Evolutionary conservation across 805 yeast genomes (phyloP), one percentile per base, ranked within the genome.

Genomic region (Monosporozyma servazzii): DNA sequence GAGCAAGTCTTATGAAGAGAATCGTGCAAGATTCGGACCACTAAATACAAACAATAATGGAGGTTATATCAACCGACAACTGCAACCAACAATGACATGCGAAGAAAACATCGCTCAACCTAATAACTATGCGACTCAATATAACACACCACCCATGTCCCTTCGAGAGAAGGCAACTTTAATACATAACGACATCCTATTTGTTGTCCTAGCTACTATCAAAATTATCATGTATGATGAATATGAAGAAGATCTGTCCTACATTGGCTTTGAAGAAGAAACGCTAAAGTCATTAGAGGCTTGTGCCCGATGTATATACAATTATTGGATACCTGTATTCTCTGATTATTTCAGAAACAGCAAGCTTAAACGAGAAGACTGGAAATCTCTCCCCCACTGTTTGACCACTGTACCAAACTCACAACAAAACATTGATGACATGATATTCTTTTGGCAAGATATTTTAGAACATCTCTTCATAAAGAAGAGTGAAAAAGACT

Each of bases 271-370:
- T 59, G 65, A 75, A 21, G 67, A 70, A 10, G 56, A 65, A 15
- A 36, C 59, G 2, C 55, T 78, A 1, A 41, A 39, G 0, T 64
- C 69, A 8, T 56, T 84, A n/a, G 48, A 42, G 2, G 80, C 75
- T 51, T 74, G 80, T 21, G 64, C 76, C 2, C 56, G 64, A 1
- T 64, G 69, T 4, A 61, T 86, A 13, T 65, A 67, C 7, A 62
- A 76, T 56, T 79, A 71, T 58, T 75, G 81, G 76, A 60, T 79
- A 1, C 74, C 88, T 1, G 84, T 79, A 1, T 86, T 86, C 59
- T 63, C 75, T 3, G 77, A 71, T 2, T 77, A 74, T 51, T 77
- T 83, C 51, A 54, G 59, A 39, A 51, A 50, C 2, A 30, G 58
- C 31, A 53, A 51, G 48, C 55, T 68, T 46, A 51, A 57, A 53